Base-by-base conservation (phyloP, 1,139 yeast species). In the Eremothecium gossypii region DNA sequence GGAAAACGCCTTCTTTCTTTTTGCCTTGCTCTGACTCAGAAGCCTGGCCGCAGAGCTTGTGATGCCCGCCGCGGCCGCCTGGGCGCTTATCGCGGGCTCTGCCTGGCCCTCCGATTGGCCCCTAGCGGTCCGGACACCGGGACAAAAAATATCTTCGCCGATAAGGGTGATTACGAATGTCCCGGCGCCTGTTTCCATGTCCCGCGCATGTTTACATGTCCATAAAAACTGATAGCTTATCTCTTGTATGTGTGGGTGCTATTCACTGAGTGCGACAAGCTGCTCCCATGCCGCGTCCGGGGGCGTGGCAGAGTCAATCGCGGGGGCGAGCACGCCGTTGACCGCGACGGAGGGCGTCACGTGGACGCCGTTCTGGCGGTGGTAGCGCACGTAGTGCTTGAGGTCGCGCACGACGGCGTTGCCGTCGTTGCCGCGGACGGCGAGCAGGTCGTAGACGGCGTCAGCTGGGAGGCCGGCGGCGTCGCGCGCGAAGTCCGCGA, bases 281-380 rank as follows among this genome's bases (percentile, higher is more conserved):
- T 17, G 23, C 23, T 6, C 23, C 23, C 23, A 17, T 3, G 6
- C 23, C 5, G 35, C 35, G 20, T 49, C 61, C 7, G 61, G 42
- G 7, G 61, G 43, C 10, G 72, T 69, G 8, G 74, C 65, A 14
- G 75, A 68, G 49, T 71, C 76, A 49, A 75, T 66, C 8, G 60
- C 50, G 9, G 58, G 53, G 38, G 66, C 69, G 13, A 63, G 69
- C 40, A 83, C 73, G 1, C 95, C 95, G 57, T 85, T 75, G 40
- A 86, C 65, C 28, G 75, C 65, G 11, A 84, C 81, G 1, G 94
- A 79, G n/a, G 96, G 96, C 2, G 93, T 83, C 26, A 83, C 79
- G 58, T 86, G 95, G 35, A 83, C 76, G 30, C 93, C 86, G 35
- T 79, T 77, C 45, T 84, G 85, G 57, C 96, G 74, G 41, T 79